Evolutionary conservation across 2,329 filamentous ascomycete genomes (phyloP).

Genomic region (Neonectria magnoliae): DNA sequence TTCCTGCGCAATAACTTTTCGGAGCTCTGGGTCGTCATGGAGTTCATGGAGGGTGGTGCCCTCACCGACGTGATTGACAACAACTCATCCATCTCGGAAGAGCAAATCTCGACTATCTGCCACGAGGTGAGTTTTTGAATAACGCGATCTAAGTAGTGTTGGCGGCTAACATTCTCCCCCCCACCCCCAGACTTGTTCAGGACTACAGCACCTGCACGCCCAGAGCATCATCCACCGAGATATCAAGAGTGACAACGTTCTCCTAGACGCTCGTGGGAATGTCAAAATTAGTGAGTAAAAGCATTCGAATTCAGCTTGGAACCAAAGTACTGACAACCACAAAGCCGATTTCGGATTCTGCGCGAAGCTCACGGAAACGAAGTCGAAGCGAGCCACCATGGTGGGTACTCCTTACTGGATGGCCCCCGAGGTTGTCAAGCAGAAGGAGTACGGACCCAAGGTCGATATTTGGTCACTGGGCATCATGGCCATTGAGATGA

Average conservation of each 20-base stretch:
- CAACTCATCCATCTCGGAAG: slow-evolving; percentile 91
- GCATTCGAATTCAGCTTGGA: not conserved
- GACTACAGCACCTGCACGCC: slow-evolving; percentile 90
- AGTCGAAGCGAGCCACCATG: slow-evolving; percentile 98
- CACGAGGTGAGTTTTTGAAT: slow-evolving; percentile 74
- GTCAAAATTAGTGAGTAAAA: slow-evolving; percentile 90
- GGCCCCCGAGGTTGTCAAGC: slow-evolving; percentile 98
- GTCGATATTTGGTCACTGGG: slow-evolving; percentile 99
- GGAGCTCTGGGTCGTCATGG: slow-evolving; percentile 99
- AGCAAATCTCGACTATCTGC: slow-evolving; percentile 98
- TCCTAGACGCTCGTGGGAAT: slow-evolving; percentile 91
- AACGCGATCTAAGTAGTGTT: slow-evolving; percentile 14
- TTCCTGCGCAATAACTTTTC: slow-evolving; percentile 94
- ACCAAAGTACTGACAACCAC: slow-evolving; percentile 26
- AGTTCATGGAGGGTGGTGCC: slow-evolving; percentile 99
- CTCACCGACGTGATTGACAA: slow-evolving; percentile 99
- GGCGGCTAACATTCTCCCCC: slow-evolving; percentile 36
- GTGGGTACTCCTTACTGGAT: slow-evolving; percentile 99
- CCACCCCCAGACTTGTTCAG: slow-evolving; percentile 84
- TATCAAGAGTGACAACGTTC: slow-evolving; percentile 99
- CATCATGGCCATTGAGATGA: slow-evolving; percentile 99
- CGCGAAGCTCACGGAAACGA: slow-evolving; percentile 96
- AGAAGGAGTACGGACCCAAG: slow-evolving; percentile 98
- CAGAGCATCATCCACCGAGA: slow-evolving; percentile 99
- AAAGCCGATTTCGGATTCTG: slow-evolving; percentile 99